A percentile compares a stretch with the other conserved stretches of the same genome.
Conservation (phyloP, 768 basidiomycete species). For the Mycena vulgaris region DNA sequence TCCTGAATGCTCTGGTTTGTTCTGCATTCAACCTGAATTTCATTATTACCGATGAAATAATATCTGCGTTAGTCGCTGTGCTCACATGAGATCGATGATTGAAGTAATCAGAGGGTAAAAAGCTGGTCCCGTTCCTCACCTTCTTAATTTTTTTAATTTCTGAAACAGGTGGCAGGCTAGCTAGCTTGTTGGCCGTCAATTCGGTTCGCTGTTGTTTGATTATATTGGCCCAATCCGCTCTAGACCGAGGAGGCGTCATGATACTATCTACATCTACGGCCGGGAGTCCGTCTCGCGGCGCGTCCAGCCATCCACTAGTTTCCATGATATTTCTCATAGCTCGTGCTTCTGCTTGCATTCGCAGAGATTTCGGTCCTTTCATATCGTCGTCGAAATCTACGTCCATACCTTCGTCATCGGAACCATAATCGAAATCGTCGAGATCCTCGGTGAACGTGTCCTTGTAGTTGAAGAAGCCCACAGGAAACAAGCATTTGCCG, state of each 20-base stretch:
- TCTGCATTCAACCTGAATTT: constrained; percentile 47
- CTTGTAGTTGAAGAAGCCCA: constrained; percentile 16
- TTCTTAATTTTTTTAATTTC: background rate
- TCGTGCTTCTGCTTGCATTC: background rate
- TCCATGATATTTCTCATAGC: background rate
- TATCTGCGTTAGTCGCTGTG: background rate
- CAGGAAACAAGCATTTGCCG: constrained; percentile 27
- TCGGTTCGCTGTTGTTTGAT: background rate
- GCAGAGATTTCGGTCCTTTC: background rate
- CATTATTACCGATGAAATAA: constrained; percentile 26
- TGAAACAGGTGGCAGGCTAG: background rate
- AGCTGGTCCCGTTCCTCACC: background rate
- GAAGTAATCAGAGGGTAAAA: constrained; percentile 31
- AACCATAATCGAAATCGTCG: constrained; percentile 5
- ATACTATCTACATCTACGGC: background rate
- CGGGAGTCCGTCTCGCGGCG: too few species aligned
- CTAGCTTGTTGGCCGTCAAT: background rate
- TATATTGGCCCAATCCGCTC: background rate
- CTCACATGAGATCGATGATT: constrained; percentile 29
- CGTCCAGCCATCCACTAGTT: background rate
- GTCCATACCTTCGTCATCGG: constrained; percentile 13
- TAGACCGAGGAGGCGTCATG: background rate
- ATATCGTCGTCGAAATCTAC: background rate
- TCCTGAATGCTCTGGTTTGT: constrained; percentile 47
- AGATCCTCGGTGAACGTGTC: constrained; percentile 3